phyloP scores from a whole-genome alignment of 2,329 filamentous ascomycete genomes.

The Fusarium floridanum region DNA sequence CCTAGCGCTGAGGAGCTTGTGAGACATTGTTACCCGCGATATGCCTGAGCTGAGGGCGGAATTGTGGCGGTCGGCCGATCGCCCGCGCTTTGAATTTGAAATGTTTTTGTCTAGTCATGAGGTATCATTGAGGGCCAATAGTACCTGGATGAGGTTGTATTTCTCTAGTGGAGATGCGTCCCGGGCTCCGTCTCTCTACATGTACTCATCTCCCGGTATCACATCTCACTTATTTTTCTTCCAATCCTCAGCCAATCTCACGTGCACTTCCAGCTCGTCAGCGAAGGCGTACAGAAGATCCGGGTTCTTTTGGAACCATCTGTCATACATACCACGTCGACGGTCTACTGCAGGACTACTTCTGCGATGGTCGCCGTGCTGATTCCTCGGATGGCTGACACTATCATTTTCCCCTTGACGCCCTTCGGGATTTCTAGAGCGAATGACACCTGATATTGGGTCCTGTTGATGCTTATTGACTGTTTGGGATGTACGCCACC shows the following conservation, averaged over 20 bases:
- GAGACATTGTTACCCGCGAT: neutral
- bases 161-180: neutral
- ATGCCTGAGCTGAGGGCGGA: neutral
- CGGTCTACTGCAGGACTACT: slow-evolving; percentile 54
- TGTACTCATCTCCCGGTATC: neutral
- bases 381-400: slow-evolving; percentile 54
- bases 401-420: slow-evolving; percentile 61
- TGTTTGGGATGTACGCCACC: slow-evolving; percentile 69
- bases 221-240: slow-evolving; percentile 13
- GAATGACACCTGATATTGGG: slow-evolving; percentile 77
- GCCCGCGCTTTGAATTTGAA: neutral
- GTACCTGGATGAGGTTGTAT: neutral
- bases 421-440: slow-evolving; percentile 64
- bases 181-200: neutral
- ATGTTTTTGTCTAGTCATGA: neutral
- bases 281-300: slow-evolving; percentile 64
- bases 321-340: slow-evolving; percentile 62
- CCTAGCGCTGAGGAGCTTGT: neutral
- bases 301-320: slow-evolving; percentile 67
- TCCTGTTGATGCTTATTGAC: slow-evolving; percentile 58
- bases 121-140: neutral
- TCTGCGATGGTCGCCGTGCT: slow-evolving; percentile 56
- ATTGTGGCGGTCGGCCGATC: slow-evolving; percentile 18
- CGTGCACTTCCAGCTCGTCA: slow-evolving; percentile 60
- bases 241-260: slow-evolving; percentile 49